These are phyloP conservation scores for Alternaria sp. DNA, from an alignment of 2,329 filamentous ascomycete species.

Conservation along the genomic window DNA sequence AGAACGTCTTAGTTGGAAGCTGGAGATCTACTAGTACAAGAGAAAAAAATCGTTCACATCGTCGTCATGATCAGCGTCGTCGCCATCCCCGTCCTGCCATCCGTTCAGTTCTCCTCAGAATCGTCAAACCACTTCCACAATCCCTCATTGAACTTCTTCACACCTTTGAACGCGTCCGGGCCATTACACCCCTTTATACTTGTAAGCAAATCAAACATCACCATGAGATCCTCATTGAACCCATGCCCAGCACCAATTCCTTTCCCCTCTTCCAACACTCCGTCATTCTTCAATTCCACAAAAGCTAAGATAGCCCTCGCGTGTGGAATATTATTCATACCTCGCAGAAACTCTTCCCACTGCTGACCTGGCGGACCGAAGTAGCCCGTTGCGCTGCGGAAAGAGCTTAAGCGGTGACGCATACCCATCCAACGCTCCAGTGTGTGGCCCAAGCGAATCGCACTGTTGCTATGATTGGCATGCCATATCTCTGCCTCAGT, in stretches of 20 bases:
- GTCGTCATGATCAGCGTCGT: background rate
- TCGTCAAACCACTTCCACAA: conserved; percentile 19
- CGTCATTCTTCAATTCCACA: conserved; percentile 7
- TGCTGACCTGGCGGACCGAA: conserved; percentile 12
- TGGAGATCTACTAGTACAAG: background rate
- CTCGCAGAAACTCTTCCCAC: conserved; percentile 18
- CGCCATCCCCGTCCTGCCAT: background rate
- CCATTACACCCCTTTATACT: conserved; percentile 18
- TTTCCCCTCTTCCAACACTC: background rate
- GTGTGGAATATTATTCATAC: conserved; percentile 2
- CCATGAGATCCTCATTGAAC: conserved; percentile 18
- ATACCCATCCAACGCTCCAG: conserved; percentile 20
- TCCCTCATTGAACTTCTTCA: conserved; percentile 15
- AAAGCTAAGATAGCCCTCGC: conserved; percentile 19
- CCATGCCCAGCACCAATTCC: background rate
- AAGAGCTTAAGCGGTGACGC: conserved; percentile 12
- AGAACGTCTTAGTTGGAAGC: background rate
- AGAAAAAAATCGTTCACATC: background rate
- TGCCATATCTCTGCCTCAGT: conserved; percentile 4
- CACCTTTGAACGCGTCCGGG: conserved; percentile 13
- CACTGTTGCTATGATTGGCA: background rate
- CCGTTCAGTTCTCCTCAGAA: background rate
- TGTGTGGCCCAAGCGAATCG: background rate
- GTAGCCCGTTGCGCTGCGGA: conserved; percentile 13
- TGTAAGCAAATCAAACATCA: conserved; percentile 23